Base-by-base conservation (phyloP, 768 basidiomycete genomes). In the Lentinula sp. region DNA sequence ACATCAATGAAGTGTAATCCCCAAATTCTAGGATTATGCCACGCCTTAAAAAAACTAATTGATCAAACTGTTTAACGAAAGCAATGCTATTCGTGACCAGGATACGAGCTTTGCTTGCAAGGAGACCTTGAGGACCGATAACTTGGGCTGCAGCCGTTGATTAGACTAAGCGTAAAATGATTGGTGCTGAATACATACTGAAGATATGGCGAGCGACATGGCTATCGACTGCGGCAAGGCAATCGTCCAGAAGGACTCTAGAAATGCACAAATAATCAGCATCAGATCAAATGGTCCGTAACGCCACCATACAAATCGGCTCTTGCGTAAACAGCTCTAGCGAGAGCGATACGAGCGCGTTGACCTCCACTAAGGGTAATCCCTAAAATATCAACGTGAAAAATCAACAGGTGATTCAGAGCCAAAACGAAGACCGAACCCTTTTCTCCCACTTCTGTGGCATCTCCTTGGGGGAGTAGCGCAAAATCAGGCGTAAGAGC, bases 171-270 rank as follows among this genome's bases (percentile, higher is more conserved):
- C 10, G n/a, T 3, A 55, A 42, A 31, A 42, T 37, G 13, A 35
- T 28, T 11, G 10, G 23, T 10, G 7, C 45, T 6, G 18, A 21
- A 40, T 11, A 67, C 75, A 9, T 65, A 89, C 90, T 88, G 64
- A 93, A 94, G 13, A 95, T 78, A 69, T 95, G 93, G 4, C 89
- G 84, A 13, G 90, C 91, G 40, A 93, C 92, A 71, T 93, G 91
- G n/a, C 88, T 84, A 66, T 92, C 91, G 5, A 92, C 86, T 15
- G 89, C 89, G 31, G 91, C 88, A 37, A 98, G 80, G 45, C 93
- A 93, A 63, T 98, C 95, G 65, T 98, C 96, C 5, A 98, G 78
- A 1, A 98, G 80, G 52, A 89, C 76, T 35, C 87, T 89, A 61
- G 1, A 16, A 39, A 15, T 21, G 8, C 42, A 4, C 18, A 13